A percentile compares a stretch with the other conserved stretches of the same genome.
These are phyloP conservation scores for Atkinsonella hypoxylon DNA, from an alignment of 2,329 filamentous ascomycete genomes.

Conservation along the genomic window DNA sequence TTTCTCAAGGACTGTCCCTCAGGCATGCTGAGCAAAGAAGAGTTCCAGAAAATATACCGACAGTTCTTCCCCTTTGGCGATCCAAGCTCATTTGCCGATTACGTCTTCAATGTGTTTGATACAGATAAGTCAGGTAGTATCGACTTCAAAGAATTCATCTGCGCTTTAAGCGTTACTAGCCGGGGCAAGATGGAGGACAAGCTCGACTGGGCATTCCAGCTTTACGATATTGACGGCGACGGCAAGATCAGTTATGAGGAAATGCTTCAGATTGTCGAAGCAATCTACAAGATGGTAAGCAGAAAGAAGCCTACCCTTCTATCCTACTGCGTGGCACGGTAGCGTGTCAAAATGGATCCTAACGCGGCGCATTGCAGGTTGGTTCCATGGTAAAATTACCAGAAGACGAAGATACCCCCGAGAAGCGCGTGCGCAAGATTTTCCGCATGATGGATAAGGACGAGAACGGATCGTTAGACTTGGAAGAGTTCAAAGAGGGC, in stretches of 20 bases:
- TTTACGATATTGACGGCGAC: slow-evolving; percentile 98
- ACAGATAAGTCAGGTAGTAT: slow-evolving; percentile 95
- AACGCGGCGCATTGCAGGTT: slow-evolving; percentile 44
- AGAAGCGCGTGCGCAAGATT: slow-evolving; percentile 96
- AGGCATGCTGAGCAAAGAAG: slow-evolving; percentile 92
- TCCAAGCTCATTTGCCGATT: slow-evolving; percentile 93
- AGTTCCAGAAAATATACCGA: slow-evolving; percentile 99
- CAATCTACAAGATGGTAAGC: slow-evolving; percentile 97
- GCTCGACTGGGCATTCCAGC: slow-evolving; percentile 96
- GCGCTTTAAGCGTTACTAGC: slow-evolving; percentile 90
- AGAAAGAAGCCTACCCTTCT: no score
- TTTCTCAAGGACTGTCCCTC: slow-evolving; percentile 98
- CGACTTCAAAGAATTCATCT: slow-evolving; percentile 99
- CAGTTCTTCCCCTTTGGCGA: slow-evolving; percentile 99
- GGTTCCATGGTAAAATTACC: slow-evolving; percentile 98
- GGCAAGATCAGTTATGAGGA: slow-evolving; percentile 99
- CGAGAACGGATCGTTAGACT: slow-evolving; percentile 92
- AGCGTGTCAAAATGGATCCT: neutral
- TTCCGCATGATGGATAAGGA: slow-evolving; percentile 99
- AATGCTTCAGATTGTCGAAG: slow-evolving; percentile 97
- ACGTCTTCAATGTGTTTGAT: slow-evolving; percentile 98
- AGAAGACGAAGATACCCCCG: slow-evolving; percentile 96
- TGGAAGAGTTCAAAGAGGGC: slow-evolving; percentile 98
- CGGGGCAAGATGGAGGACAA: slow-evolving; percentile 99
- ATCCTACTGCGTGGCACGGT: neutral